Percentiles rank a stretch among this genome's conserved stretches.
These are phyloP conservation scores for Amphicarpaea edgeworthii DNA, from an alignment of 306 rosid genomes.

Conservation along the genomic window DNA sequence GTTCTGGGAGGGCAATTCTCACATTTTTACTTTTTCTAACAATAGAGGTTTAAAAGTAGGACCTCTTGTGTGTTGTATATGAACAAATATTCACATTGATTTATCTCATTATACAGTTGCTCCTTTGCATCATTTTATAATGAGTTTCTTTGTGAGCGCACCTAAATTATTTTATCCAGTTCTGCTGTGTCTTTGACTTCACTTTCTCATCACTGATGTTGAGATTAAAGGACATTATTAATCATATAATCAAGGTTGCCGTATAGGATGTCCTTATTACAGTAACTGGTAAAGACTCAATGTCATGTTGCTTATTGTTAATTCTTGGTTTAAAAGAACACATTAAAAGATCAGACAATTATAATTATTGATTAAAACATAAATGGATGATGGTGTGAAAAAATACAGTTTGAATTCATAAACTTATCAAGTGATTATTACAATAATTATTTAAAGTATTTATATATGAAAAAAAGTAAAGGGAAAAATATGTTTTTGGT, in stretches of 20 bases:
- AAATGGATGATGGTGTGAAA: too few species aligned
- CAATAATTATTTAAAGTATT: too few species aligned
- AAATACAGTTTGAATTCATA: too few species aligned
- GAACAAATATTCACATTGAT: slow-evolving; percentile 16
- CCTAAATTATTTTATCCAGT: slow-evolving; percentile 24
- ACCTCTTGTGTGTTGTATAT: slow-evolving; percentile 37
- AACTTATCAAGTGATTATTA: too few species aligned
- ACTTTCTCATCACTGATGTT: slow-evolving; percentile 16
- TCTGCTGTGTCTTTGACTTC: neutral
- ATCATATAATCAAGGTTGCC: neutral
- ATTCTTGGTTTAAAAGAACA: too few species aligned
- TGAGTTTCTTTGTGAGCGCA: neutral
- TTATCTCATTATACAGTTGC: slow-evolving; percentile 12
- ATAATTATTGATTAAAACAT: too few species aligned
- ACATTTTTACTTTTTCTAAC: neutral
- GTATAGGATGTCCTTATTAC: neutral
- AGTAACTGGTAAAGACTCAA: neutral
- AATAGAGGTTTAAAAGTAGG: too few species aligned
- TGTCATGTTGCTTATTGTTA: neutral
- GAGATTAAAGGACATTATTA: neutral
- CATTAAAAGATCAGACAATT: too few species aligned
- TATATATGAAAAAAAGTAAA: too few species aligned
- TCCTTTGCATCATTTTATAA: slow-evolving; percentile 14
- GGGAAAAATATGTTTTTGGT: too few species aligned
- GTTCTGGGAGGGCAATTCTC: slow-evolving; percentile 22